Base-by-base conservation (phyloP, 805 yeast species). In the Saccharomyces kudriavzevii region DNA sequence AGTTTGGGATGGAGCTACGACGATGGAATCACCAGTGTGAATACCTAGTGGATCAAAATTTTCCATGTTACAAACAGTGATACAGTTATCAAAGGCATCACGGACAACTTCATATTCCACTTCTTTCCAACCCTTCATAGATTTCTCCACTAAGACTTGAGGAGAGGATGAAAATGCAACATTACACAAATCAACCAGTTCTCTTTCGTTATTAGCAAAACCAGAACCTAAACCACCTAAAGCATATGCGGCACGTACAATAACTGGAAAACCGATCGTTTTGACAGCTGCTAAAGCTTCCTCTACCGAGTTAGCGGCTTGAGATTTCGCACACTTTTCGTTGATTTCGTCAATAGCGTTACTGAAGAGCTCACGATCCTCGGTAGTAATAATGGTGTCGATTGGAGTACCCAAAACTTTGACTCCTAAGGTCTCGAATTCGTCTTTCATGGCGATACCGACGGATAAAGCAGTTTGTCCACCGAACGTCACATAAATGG, bases 81-180 rank as follows among this genome's bases (percentile, higher is more conserved):
- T 89, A 84, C 99, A 92, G 82, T 92, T 92, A 73, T 89, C 97
- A 64, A 83, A 86, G 50, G 95, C 91, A 75, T 92, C 99, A 73
- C 99, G 89, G 52, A 92, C 99, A 72, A 92, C 99, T 75, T 92
- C 99, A 73, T 92, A 92, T 76, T 92, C 99, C 64, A 92, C 87
- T 76, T 92, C 99, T 73, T 92, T 92, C 99, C 99, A 92, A 59
- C 99, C 99, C 77, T 94, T 94, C 96, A 92, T 88, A 48, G 97
- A 89, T 70, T 84, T 83, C 77, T 92, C 99, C 58, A 92, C 94
- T 59, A 92, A 79, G 53, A 92, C 96, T 76, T 92, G 99, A 11
- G 99, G 97, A 54, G 96, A 86, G 28, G 95, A 82, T 50, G 98
- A 96, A 71, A 92, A 90, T 0, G 98, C 97, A 69, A 87, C 84